These are phyloP conservation scores for Epichloe hybrida DNA, from an alignment of 2,329 filamentous ascomycete species.

Conservation along the genomic window DNA sequence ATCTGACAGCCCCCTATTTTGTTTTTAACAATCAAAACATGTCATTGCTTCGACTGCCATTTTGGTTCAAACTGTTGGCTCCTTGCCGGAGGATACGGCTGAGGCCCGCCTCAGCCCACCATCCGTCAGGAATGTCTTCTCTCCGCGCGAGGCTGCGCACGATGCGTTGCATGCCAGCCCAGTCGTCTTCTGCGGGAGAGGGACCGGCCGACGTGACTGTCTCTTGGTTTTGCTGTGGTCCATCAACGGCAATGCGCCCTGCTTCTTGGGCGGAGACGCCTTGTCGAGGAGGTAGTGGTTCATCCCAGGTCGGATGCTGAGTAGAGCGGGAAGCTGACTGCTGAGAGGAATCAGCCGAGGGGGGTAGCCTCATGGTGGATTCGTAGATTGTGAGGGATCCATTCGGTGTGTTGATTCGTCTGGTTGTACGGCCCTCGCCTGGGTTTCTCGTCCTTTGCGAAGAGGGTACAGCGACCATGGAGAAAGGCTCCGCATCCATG, in stretches of 20 bases:
- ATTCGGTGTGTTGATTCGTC: slow-evolving; percentile 1
- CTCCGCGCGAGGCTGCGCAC: slow-evolving; percentile 55
- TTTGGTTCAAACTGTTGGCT: slow-evolving; percentile 4
- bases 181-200: slow-evolving; percentile 23
- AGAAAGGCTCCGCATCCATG: not conserved
- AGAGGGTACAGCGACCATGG: not conserved
- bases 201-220: not conserved
- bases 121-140: slow-evolving; percentile 68
- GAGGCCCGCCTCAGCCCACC: slow-evolving; percentile 62
- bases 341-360: not conserved
- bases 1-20: no score
- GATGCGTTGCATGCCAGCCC: slow-evolving; percentile 56
- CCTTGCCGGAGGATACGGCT: slow-evolving; percentile 38
- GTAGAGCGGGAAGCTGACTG: not conserved
- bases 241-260: not conserved
- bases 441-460: not conserved
- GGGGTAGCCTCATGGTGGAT: not conserved
- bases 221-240: not conserved
- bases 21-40: not conserved
- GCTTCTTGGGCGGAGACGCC: not conserved
- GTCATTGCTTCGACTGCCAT: not conserved
- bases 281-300: not conserved
- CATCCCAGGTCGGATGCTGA: not conserved
- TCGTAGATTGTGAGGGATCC: slow-evolving; percentile 4
- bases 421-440: not conserved